Evolutionary conservation across 352 stramenopile genomes (phyloP).

Genomic region (Globisporangium camurandrum): DNA sequence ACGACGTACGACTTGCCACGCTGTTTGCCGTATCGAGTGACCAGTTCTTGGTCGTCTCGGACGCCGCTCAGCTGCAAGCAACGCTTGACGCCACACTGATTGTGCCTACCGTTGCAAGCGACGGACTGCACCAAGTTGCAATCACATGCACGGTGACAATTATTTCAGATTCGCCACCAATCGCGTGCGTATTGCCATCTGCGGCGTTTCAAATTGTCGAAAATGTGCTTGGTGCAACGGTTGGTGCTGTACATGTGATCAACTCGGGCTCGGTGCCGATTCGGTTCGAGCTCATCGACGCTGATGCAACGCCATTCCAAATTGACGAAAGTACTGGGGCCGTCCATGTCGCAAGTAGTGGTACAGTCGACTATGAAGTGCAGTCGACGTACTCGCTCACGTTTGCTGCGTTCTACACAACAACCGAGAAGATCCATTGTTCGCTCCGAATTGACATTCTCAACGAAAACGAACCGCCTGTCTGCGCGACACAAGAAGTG

Average conservation of each 20-base stretch:
- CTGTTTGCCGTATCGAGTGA: conserved; percentile 7
- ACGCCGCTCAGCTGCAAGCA: background rate
- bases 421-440: conserved; percentile 29
- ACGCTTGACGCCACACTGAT: conserved; percentile 1
- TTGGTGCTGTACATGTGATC: conserved; percentile 2
- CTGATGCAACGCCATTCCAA: conserved; percentile 19
- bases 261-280: background rate
- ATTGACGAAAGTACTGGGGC: conserved; percentile 28
- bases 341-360: conserved; percentile 1
- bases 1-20: background rate
- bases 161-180: conserved; percentile 22
- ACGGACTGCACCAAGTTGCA: conserved; percentile 16
- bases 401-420: conserved; percentile 29
- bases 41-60: conserved; percentile 6
- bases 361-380: background rate
- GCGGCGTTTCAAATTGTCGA: conserved; percentile 6
- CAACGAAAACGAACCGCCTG: conserved; percentile 41
- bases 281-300: conserved; percentile 4
- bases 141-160: conserved; percentile 17
- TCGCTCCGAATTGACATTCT: conserved; percentile 25
- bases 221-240: conserved; percentile 3
- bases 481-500: conserved; percentile 15
- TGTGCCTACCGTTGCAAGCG: conserved; percentile 3
- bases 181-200: conserved; percentile 16
- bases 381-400: background rate